Conservation (phyloP, 2,329 filamentous ascomycete genomes). For the Venturia asperata region DNA sequence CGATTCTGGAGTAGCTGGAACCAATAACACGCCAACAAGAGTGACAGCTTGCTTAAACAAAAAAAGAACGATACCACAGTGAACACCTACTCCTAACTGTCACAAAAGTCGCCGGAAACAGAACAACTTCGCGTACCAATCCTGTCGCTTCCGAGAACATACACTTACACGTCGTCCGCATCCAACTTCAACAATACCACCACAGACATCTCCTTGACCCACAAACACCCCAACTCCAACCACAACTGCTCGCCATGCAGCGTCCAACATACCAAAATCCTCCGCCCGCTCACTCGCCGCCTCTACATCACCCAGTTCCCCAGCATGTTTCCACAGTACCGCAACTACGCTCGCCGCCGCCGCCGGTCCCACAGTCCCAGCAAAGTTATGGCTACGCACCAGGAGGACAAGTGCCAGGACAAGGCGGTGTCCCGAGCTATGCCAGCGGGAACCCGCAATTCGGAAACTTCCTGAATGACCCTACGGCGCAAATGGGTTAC, state of each 20-base stretch:
- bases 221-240: background rate
- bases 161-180: background rate
- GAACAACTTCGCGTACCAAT: background rate
- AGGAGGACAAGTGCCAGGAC: constrained; percentile 54
- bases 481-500: constrained; percentile 87
- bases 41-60: background rate
- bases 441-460: constrained; percentile 52
- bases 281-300: constrained; percentile 68
- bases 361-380: constrained; percentile 63
- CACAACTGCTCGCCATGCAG: constrained; percentile 59
- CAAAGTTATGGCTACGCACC: constrained; percentile 60
- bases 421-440: constrained; percentile 29
- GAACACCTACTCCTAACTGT: background rate
- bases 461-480: constrained; percentile 91
- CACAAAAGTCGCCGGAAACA: background rate
- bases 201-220: background rate
- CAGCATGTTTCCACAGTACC: constrained; percentile 98
- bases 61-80: too few species aligned
- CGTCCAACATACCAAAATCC: constrained; percentile 70
- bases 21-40: background rate
- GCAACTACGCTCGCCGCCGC: constrained; percentile 88
- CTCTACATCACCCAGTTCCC: constrained; percentile 92
- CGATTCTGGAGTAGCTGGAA: background rate
- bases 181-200: background rate
- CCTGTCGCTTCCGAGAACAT: constrained; percentile 9